A percentile compares a stretch with the other conserved stretches of the same genome.
Conservation (phyloP, 2,329 filamentous ascomycete genomes). For the Beauveria brongniartii region DNA sequence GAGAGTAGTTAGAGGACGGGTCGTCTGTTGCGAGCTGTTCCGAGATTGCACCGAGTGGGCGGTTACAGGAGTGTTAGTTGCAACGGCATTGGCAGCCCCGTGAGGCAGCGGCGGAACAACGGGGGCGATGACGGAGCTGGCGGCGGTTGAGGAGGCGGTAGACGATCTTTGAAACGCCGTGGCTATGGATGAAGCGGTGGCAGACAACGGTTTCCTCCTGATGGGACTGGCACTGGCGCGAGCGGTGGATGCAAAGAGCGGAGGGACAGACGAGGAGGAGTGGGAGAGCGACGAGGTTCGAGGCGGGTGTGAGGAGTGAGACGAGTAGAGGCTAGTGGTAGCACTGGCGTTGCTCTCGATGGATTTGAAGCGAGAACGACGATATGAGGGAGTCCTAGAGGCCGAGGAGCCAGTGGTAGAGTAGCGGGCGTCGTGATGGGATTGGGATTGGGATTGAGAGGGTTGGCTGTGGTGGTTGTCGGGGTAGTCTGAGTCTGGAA, state of each 20-base stretch:
- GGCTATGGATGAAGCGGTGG: slow-evolving; percentile 43
- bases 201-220: slow-evolving; percentile 54
- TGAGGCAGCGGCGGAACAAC: slow-evolving; percentile 9
- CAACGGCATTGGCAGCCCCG: background rate
- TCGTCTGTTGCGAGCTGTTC: background rate
- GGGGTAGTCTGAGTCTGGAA: background rate
- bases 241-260: slow-evolving; percentile 6
- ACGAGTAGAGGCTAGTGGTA: slow-evolving; percentile 14
- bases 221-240: slow-evolving; percentile 27
- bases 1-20: slow-evolving; percentile 6
- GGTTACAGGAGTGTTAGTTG: background rate
- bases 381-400: background rate
- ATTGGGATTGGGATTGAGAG: background rate
- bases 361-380: slow-evolving; percentile 6
- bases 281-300: slow-evolving; percentile 11
- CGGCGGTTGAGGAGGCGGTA: slow-evolving; percentile 21
- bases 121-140: slow-evolving; percentile 4
- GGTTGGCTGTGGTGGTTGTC: slow-evolving; percentile 9
- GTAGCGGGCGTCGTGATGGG: background rate
- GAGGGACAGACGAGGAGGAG: slow-evolving; percentile 10
- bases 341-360: slow-evolving; percentile 12
- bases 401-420: background rate
- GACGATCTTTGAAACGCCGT: slow-evolving; percentile 23
- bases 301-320: slow-evolving; percentile 20
- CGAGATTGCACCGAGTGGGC: background rate